Percentiles rank a stretch among this genome's conserved stretches.
These are phyloP conservation scores for Heliophila coronopifolia DNA, from an alignment of 441 rosid genomes.

Conservation along the genomic window DNA sequence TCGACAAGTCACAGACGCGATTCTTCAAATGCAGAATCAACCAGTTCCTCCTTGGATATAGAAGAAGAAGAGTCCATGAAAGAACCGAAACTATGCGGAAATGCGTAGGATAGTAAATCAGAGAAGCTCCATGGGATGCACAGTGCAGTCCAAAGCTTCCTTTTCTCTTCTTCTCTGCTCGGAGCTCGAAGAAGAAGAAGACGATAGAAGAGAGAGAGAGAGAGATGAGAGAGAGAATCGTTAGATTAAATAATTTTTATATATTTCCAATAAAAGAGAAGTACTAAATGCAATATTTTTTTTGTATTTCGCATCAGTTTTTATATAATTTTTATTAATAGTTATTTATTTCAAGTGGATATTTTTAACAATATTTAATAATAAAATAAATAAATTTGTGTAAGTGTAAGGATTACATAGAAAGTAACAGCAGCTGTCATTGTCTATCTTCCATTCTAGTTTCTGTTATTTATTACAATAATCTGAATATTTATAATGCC, in stretches of 20 bases:
- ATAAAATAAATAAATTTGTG: conserved; percentile 6
- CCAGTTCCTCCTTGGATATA: conserved; percentile 24
- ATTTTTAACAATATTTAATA: neutral
- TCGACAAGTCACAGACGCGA: too few species aligned
- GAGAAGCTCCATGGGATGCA: conserved; percentile 34
- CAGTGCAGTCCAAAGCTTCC: conserved; percentile 24
- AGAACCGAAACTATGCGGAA: conserved; percentile 20
- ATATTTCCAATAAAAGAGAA: neutral
- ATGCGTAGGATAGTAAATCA: conserved; percentile 34
- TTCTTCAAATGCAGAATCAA: too few species aligned
- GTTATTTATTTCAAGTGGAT: conserved; percentile 21
- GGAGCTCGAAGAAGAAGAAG: conserved; percentile 18
- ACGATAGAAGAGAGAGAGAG: conserved; percentile 11
- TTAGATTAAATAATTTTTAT: neutral
- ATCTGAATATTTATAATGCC: neutral
- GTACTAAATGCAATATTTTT: conserved; percentile 11
- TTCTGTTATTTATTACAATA: conserved; percentile 6
- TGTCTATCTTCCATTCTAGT: conserved; percentile 17
- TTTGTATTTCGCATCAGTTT: conserved; percentile 1
- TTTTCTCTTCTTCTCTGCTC: conserved; percentile 27
- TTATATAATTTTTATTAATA: neutral
- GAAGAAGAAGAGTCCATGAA: conserved; percentile 25
- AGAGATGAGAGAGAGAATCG: conserved; percentile 9
- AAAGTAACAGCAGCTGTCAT: conserved; percentile 22
- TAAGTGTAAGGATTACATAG: conserved; percentile 19